phyloP scores from a whole-genome alignment of 257 asterid genomes.

The Rhazya stricta region DNA sequence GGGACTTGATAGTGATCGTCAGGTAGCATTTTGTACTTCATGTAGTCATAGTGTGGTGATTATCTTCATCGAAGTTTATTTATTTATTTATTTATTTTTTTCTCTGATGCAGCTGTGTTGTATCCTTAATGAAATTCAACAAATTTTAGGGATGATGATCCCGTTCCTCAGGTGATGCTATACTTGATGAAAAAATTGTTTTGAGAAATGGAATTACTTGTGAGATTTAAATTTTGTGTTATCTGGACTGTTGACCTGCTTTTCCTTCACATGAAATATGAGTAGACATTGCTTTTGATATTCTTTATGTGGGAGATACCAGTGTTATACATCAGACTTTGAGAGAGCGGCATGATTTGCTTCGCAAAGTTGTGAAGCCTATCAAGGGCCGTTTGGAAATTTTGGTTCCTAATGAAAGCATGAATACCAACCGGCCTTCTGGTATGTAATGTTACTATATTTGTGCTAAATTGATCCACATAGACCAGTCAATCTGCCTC shows the following conservation, averaged over 20 bases:
- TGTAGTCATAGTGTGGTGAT: background rate
- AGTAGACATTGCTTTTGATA: slow-evolving; percentile 84
- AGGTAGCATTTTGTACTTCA: slow-evolving; percentile 40
- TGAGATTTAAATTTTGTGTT: background rate
- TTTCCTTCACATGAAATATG: slow-evolving; percentile 48
- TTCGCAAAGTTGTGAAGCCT: slow-evolving; percentile 65
- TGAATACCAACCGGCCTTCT: slow-evolving; percentile 56
- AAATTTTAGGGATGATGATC: background rate
- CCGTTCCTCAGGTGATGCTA: background rate
- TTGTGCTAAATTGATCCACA: background rate
- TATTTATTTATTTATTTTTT: slow-evolving; percentile 20
- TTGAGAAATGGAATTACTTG: slow-evolving; percentile 8
- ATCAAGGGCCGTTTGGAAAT: slow-evolving; percentile 80
- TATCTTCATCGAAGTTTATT: slow-evolving; percentile 4
- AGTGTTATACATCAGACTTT: slow-evolving; percentile 94
- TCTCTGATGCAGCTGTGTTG: slow-evolving; percentile 86
- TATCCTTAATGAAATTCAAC: slow-evolving; percentile 49
- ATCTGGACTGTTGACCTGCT: slow-evolving; percentile 1
- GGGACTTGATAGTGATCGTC: slow-evolving; percentile 82
- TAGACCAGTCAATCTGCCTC: background rate
- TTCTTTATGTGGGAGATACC: slow-evolving; percentile 91
- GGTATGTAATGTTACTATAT: slow-evolving; percentile 35
- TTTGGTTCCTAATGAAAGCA: slow-evolving; percentile 85
- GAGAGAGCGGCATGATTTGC: slow-evolving; percentile 84
- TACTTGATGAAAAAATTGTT: background rate